Evolutionary conservation across 495 filamentous ascomycete genomes (phyloP).

Genomic region (Elasticomyces elasticus): DNA sequence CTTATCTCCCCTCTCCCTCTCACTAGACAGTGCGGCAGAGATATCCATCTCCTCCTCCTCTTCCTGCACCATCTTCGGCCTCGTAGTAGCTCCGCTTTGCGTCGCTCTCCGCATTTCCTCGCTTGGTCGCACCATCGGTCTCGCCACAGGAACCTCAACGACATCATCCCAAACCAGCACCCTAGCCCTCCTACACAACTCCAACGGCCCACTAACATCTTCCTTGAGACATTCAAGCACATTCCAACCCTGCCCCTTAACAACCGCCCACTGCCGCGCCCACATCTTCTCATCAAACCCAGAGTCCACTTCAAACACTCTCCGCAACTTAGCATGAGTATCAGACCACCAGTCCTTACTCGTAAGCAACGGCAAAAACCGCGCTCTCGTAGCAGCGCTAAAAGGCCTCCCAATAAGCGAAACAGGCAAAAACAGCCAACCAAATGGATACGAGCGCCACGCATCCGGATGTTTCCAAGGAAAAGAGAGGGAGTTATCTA

Average conservation of each 20-base stretch:
- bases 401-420: slow-evolving; percentile 95
- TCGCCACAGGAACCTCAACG: slow-evolving; percentile 88
- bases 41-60: slow-evolving; percentile 89
- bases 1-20: neutral
- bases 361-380: slow-evolving; percentile 87
- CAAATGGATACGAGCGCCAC: slow-evolving; percentile 90
- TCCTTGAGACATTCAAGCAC: slow-evolving; percentile 94
- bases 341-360: slow-evolving; percentile 95
- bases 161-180: slow-evolving; percentile 98
- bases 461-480: slow-evolving; percentile 99
- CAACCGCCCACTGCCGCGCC: slow-evolving; percentile 88
- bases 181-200: slow-evolving; percentile 78
- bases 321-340: slow-evolving; percentile 73
- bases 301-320: slow-evolving; percentile 77
- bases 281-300: slow-evolving; percentile 99
- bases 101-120: slow-evolving; percentile 51
- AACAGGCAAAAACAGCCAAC: slow-evolving; percentile 95
- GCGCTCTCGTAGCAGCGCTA: slow-evolving; percentile 79
- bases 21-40: slow-evolving; percentile 46
- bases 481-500: slow-evolving; percentile 97
- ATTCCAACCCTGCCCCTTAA: slow-evolving; percentile 99
- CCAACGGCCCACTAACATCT: slow-evolving; percentile 81
- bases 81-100: slow-evolving; percentile 10
- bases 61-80: slow-evolving; percentile 17
- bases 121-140: slow-evolving; percentile 73